phyloP scores from a whole-genome alignment of 2,329 filamentous ascomycete species.

The Claviceps digitariae region DNA sequence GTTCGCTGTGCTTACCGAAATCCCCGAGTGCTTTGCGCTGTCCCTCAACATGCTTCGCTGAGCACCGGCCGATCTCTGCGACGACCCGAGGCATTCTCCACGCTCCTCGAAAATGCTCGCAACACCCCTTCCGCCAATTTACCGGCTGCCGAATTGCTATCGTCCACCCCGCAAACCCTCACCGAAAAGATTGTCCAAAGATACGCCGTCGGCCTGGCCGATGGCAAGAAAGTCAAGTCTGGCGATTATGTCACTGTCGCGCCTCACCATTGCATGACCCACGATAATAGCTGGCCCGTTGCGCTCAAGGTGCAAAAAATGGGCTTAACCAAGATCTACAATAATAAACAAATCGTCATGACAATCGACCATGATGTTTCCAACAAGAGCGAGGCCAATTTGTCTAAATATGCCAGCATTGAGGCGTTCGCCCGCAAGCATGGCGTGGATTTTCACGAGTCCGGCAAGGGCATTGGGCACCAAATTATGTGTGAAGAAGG shows the following conservation, averaged over 20 bases:
- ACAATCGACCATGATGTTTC: slow-evolving; percentile 83
- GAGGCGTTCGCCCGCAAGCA: slow-evolving; percentile 70
- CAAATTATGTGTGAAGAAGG: slow-evolving; percentile 56
- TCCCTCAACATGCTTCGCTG: background rate
- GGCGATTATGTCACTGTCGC: slow-evolving; percentile 74
- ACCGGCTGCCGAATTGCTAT: slow-evolving; percentile 33
- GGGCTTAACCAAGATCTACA: slow-evolving; percentile 57
- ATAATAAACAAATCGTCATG: slow-evolving; percentile 65
- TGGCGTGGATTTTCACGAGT: slow-evolving; percentile 57
- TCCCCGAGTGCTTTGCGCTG: background rate
- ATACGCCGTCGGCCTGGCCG: slow-evolving; percentile 61
- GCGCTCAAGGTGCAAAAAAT: slow-evolving; percentile 66
- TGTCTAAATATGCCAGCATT: slow-evolving; percentile 73
- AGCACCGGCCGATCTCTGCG: background rate
- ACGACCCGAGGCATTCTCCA: slow-evolving; percentile 40
- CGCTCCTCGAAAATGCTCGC: slow-evolving; percentile 43
- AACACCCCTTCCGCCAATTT: slow-evolving; percentile 35
- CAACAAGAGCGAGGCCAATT: slow-evolving; percentile 63
- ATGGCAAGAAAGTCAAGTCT: slow-evolving; percentile 59
- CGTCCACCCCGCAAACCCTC: slow-evolving; percentile 23
- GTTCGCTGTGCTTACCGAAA: background rate
- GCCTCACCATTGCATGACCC: slow-evolving; percentile 68
- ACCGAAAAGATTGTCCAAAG: slow-evolving; percentile 88
- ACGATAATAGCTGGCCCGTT: slow-evolving; percentile 72
- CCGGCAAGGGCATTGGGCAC: slow-evolving; percentile 69